Evolutionary conservation across 2,329 filamentous ascomycete genomes (phyloP), one percentile per base, ranked within the genome.

Genomic region (Fusarium oxysporum): DNA sequence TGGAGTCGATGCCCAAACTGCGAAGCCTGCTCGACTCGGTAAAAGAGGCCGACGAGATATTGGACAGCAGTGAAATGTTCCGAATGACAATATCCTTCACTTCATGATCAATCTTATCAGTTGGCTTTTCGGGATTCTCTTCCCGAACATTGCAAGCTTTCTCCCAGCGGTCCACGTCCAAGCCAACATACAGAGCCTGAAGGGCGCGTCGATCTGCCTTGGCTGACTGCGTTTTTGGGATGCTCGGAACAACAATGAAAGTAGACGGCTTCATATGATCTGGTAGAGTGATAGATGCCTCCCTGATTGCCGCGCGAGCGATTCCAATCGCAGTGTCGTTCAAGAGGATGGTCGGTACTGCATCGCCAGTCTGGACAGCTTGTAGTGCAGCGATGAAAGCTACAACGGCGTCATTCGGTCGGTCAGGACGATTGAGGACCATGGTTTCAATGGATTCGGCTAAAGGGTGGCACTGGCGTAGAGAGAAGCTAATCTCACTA

Each of bases 401-500:
- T 14, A 61, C 47, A 11, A 61, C 38, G 13, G 57, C 47, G 25
- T 61, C 37, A 7, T 61, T 61, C 3, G 57, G 57, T 44, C 57
- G 33, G n/a, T 53, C 38, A 30, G 38, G 57, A 61, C n/a, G 47
- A 8, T 53, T 61, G 37, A 61, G 47, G 30, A 61, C 37, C 57
- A 61, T 53, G 28, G 57, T 61, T 44, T 61, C 57, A n/a, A 61
- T 61, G 17, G 47, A 43, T 43, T 61, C 57, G 16, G 30, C 57
- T 30, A 61, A 44, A 23, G 57, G 57, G 30, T 61, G 57, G 25
- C 57, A 61, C 8, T 53, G 23, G 19, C 37, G 47, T 53, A 61
- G 47, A 43, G 57, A 44, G 40, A 61, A 61, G 47, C 77, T 82
- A 59, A 80, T 79, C 56, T 80, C 77, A 43, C 74, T 76, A 32